Evolutionary conservation across 2,329 filamentous ascomycete genomes (phyloP), one percentile per base, ranked within the genome.

Genomic region (Aspergillus hortae): DNA sequence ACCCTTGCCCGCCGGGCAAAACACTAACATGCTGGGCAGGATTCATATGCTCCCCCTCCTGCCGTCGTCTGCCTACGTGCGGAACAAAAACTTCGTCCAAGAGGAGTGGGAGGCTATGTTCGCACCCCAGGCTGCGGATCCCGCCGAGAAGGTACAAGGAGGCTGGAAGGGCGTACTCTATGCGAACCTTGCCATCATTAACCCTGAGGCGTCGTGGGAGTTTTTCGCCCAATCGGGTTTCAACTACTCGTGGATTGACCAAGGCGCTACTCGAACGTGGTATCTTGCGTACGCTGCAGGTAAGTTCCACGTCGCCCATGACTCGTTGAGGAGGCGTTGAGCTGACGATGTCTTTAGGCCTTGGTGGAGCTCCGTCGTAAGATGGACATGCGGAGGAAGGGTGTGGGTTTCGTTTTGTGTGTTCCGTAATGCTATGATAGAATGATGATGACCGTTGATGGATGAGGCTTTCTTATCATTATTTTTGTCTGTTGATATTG

Each of bases 91-190:
- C 1, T 96, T 96, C 64, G 90, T 95, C 9, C 71, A 74, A 41
- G 83, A 95, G 70, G 92, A 96, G 70, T 96, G 91, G 91, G 76
- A 86, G 42, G 79, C 81, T 2, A 90, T 87, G 65, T 97, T 97
- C 70, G 80, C 80, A 48, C 75, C 83, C 19, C 84, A 84, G 0
- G 80, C 87, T 9, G 83, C 83, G 1, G 82, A 88, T 49, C 75
- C 74, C 2, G 76, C 74, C 1, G 58, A 64, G 4, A 68, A 75
- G 0, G 83, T 91, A 4, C 72, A 76, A 6, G 89, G 88, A 41
- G 90, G 90, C 0, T 97, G 94, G 94, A 88, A 83, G 67, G 90
- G 92, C 1, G 83, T 97, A 15, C 70, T 97, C 33, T 90, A 87
- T 63, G 89, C 85, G 19, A 96, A 95, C 68, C 80, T 90, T 41